Evolutionary conservation across 768 basidiomycete species (phyloP).

Genomic region (Trametes elegans): DNA sequence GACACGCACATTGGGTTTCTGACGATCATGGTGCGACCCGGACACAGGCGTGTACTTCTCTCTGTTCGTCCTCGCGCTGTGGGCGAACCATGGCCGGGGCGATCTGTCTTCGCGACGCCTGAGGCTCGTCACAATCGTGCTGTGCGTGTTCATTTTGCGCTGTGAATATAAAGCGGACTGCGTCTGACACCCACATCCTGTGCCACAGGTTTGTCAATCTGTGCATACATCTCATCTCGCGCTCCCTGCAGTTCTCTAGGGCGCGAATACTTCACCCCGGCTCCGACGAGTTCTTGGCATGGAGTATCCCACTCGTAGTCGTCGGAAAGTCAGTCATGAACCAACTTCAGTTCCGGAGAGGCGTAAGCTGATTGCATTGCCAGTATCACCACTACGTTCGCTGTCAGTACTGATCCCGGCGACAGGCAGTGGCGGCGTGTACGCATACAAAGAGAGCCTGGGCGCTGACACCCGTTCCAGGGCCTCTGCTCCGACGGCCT

Average conservation of each 20-base stretch:
- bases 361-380: background rate
- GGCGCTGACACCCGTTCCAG: slow-evolving; percentile 3
- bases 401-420: too few species aligned
- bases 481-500: slow-evolving; percentile 25
- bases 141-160: slow-evolving; percentile 11
- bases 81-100: slow-evolving; percentile 18
- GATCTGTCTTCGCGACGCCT: slow-evolving; percentile 12
- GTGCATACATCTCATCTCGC: slow-evolving; percentile 21
- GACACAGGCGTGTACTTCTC: slow-evolving; percentile 23
- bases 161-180: background rate
- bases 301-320: slow-evolving; percentile 21
- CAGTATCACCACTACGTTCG: slow-evolving; percentile 19
- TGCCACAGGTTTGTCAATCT: slow-evolving; percentile 21
- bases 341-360: background rate
- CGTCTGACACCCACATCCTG: background rate
- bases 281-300: slow-evolving; percentile 16
- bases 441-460: too few species aligned
- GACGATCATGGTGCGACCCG: background rate
- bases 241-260: slow-evolving; percentile 22
- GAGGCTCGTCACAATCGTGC: slow-evolving; percentile 18
- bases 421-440: too few species aligned
- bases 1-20: too few species aligned
- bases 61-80: slow-evolving; percentile 23
- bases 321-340: slow-evolving; percentile 15
- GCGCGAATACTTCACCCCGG: slow-evolving; percentile 16